Percentiles rank a stretch among this genome's conserved stretches.
phyloP scores from a whole-genome alignment of 192 early-diverging fungal genomes.

The Umbelopsis ramanniana region DNA sequence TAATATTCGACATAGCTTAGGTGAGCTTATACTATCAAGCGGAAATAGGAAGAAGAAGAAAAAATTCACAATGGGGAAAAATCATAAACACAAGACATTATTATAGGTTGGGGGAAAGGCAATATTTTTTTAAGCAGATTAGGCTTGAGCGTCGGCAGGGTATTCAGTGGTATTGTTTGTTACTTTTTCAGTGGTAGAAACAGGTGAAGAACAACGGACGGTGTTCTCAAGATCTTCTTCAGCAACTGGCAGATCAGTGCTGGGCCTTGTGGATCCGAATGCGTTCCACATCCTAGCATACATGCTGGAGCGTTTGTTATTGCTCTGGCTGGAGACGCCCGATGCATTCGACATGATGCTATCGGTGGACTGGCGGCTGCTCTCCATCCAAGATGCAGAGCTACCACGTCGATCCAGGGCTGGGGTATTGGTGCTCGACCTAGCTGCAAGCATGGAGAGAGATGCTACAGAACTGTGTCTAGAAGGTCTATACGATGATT shows the following conservation, averaged over 20 bases:
- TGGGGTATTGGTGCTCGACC: background rate
- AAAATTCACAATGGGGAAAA: constrained; percentile 8
- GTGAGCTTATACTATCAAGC: background rate
- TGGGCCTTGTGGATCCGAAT: constrained; percentile 22
- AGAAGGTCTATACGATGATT: constrained; percentile 6
- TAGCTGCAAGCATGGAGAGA: constrained; percentile 19
- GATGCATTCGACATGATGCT: constrained; percentile 25
- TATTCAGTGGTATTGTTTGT: background rate
- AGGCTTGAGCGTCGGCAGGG: background rate
- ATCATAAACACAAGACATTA: constrained; percentile 5
- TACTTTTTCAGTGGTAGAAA: background rate
- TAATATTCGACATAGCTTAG: background rate
- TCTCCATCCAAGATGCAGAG: constrained; percentile 25
- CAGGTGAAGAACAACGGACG: constrained; percentile 6
- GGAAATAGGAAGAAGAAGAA: background rate
- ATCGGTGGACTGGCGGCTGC: constrained; percentile 25
- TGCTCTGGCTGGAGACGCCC: constrained; percentile 7
- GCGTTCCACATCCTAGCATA: constrained; percentile 36
- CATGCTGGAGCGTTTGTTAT: constrained; percentile 40
- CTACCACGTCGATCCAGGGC: constrained; percentile 27
- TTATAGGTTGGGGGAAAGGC: background rate
- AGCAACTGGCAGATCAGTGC: background rate
- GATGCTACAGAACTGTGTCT: constrained; percentile 19
- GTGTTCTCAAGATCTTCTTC: constrained; percentile 2
- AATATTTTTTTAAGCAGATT: background rate